phyloP scores from a whole-genome alignment of 345 rosid species.

The Citropsis articulata region DNA sequence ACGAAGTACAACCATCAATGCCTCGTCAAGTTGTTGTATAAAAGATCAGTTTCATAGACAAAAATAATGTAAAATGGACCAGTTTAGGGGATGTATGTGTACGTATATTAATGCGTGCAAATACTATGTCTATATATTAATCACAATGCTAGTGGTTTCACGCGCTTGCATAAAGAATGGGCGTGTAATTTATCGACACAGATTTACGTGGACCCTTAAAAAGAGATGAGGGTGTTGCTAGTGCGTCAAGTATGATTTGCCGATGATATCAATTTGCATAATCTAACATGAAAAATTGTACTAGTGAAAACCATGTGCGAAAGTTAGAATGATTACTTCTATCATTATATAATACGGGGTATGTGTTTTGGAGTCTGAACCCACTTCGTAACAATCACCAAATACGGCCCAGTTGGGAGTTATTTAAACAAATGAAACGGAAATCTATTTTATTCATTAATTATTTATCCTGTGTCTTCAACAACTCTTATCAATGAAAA shows the following conservation, averaged over 20 bases:
- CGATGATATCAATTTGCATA: background rate
- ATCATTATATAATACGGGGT: background rate
- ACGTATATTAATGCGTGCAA: no score
- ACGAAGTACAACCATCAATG: background rate
- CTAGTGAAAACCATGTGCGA: background rate
- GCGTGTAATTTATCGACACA: slow-evolving; percentile 4
- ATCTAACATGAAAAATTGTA: background rate
- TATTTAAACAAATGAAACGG: slow-evolving; percentile 10
- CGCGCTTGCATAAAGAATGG: background rate
- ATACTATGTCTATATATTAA: background rate
- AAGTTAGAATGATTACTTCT: background rate
- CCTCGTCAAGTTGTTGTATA: background rate
- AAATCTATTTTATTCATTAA: background rate
- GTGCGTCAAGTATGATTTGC: background rate
- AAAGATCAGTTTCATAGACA: background rate
- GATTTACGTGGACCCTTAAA: background rate
- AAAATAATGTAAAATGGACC: background rate
- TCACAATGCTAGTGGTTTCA: background rate
- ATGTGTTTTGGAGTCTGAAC: slow-evolving; percentile 39
- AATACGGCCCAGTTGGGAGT: slow-evolving; percentile 1
- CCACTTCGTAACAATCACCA: slow-evolving; percentile 25
- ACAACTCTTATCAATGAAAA: slow-evolving; percentile 8
- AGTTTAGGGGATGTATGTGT: slow-evolving; percentile 15
- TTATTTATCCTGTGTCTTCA: background rate
- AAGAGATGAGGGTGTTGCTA: background rate